Percentiles rank a stretch among this genome's conserved stretches.
Evolutionary conservation across 176 grass and related monocot genomes (phyloP).

Genomic region (Tillandsia fasciculata): DNA sequence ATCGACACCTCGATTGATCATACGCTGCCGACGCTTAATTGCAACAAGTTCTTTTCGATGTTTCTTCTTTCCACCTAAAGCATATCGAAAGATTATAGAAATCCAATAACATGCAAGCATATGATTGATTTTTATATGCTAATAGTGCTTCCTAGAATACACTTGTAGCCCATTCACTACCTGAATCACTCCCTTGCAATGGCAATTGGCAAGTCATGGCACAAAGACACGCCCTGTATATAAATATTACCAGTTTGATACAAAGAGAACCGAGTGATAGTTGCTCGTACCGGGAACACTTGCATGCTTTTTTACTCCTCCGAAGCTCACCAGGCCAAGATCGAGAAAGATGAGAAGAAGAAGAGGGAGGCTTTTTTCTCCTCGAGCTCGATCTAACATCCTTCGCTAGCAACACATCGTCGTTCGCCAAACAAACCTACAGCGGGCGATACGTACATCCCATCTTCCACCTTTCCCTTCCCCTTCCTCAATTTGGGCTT

Average conservation of each 20-base stretch:
- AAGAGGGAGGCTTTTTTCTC: neutral
- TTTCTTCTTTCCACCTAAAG: slow-evolving; percentile 85
- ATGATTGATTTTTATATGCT: neutral
- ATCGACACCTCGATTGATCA: slow-evolving; percentile 88
- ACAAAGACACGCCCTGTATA: too few relatives aligned
- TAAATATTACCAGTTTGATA: too few relatives aligned
- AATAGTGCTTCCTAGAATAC: neutral
- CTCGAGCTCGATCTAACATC: neutral
- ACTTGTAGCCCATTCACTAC: neutral
- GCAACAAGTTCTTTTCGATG: slow-evolving; percentile 72
- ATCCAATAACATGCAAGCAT: neutral
- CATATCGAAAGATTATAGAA: slow-evolving; percentile 11
- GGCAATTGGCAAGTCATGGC: too few relatives aligned
- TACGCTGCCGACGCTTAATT: slow-evolving; percentile 69
- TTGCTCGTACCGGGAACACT: neutral
- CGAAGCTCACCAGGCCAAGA: too few relatives aligned
- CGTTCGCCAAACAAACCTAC: neutral
- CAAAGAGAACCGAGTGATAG: neutral
- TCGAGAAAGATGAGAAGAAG: too few relatives aligned
- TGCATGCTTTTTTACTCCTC: neutral
- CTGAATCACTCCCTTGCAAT: too few relatives aligned
- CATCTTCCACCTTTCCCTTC: neutral
- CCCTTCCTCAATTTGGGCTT: neutral
- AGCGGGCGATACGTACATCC: neutral
- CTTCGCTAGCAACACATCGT: neutral